Evolutionary conservation across 2,329 filamentous ascomycete genomes (phyloP).

Genomic region (Ceratocystis huliohia): DNA sequence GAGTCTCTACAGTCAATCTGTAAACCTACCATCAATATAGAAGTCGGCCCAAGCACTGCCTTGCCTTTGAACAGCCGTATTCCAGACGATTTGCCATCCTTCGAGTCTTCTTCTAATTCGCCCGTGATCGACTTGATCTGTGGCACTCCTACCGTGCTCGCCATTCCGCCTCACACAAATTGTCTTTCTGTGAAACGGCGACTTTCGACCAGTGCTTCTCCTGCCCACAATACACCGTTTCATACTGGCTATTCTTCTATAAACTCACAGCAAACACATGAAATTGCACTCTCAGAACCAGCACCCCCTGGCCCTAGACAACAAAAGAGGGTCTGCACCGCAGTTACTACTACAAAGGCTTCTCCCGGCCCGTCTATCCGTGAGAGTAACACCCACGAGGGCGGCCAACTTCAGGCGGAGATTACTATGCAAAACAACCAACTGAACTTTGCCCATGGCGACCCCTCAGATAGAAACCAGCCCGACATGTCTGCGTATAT

Average conservation of each 20-base stretch:
- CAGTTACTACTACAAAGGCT: neutral
- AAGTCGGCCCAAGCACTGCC: neutral
- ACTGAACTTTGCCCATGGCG: slow-evolving; percentile 36
- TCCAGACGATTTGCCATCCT: neutral
- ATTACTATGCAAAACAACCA: slow-evolving; percentile 47
- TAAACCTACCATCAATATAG: neutral
- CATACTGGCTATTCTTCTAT: slow-evolving; percentile 36
- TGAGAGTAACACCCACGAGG: slow-evolving; percentile 33
- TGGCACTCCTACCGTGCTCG: slow-evolving; percentile 7
- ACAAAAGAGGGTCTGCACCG: neutral
- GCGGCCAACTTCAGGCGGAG: slow-evolving; percentile 22
- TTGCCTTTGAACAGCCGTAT: neutral
- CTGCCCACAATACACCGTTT: slow-evolving; percentile 39
- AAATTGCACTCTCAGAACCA: neutral
- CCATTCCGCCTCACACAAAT: neutral
- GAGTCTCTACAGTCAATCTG: neutral
- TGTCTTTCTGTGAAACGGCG: slow-evolving; percentile 12
- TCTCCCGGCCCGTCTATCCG: neutral
- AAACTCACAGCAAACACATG: neutral
- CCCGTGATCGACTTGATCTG: neutral
- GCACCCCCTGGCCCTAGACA: slow-evolving; percentile 12
- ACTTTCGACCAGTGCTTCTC: slow-evolving; percentile 28
- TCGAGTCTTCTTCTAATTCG: neutral
- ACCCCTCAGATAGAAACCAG: slow-evolving; percentile 39
- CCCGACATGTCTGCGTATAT: slow-evolving; percentile 37